These are phyloP conservation scores for Fusarium azukiicola DNA, from an alignment of 2,329 filamentous ascomycete species.

Conservation along the genomic window DNA sequence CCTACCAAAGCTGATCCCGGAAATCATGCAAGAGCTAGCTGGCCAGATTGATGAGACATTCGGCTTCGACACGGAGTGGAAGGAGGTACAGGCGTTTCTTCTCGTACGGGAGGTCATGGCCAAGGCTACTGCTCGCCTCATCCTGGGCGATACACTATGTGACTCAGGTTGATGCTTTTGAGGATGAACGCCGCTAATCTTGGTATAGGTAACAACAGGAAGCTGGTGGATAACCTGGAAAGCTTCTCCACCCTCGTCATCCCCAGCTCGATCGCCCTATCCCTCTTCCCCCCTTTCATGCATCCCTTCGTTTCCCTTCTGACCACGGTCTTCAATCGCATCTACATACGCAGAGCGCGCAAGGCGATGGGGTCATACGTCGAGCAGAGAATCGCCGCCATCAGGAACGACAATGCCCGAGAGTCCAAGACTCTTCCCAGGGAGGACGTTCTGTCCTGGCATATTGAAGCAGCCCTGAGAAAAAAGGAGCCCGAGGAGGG, in stretches of 20 bases:
- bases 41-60: not conserved
- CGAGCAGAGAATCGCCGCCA: not conserved
- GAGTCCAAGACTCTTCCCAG: not conserved
- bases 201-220: not conserved
- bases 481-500: not conserved
- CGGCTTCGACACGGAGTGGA: not conserved
- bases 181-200: not conserved
- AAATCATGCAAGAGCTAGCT: not conserved
- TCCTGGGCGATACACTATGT: not conserved
- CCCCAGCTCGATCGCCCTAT: not conserved
- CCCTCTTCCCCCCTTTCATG: not conserved
- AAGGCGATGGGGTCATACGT: not conserved
- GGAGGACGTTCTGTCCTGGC: constrained; percentile 18
- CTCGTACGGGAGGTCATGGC: not conserved
- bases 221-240: not conserved
- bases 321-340: not conserved
- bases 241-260: constrained; percentile 1
- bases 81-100: not conserved
- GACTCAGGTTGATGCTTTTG: not conserved
- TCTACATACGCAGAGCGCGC: constrained; percentile 1
- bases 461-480: constrained; percentile 14
- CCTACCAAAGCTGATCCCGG: not conserved
- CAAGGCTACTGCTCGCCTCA: not conserved
- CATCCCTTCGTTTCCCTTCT: not conserved
- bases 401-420: not conserved